Evolutionary conservation across 2,329 filamentous ascomycete species (phyloP), one percentile per base, ranked within the genome.

Genomic region (Chaetomiaceae sp.): DNA sequence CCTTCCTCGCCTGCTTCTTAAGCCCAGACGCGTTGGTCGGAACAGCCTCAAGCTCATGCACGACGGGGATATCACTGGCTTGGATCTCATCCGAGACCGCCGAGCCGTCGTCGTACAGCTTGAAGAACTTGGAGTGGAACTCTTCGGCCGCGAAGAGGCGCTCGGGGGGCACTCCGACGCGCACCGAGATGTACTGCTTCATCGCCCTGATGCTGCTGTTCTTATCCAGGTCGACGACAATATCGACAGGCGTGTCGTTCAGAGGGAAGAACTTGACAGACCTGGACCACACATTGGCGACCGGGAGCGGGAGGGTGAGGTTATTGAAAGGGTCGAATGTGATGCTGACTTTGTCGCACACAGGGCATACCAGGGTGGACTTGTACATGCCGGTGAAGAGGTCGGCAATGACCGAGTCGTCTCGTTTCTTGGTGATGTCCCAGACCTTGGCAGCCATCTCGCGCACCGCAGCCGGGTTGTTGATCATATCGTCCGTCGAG

Each of bases 281-380:
- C 57, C 86, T 85, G 52, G 74, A 77, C 86, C 89, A 96, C 39
- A 89, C 78, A 57, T 86, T 90, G 66, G 93, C 86, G 48, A 96
- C 82, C 0, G 93, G 93, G 30, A 99, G 73, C 51, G 95, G 93
- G 20, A 99, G 73, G 0, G 93, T 96, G 53, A 99, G 72, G 58
- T 95, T 93, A 68, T 90, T 96, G 75, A 95, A 99, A 0, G 93
- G 93, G 66, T 99, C 93, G 64, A 99, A 99, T 0, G 93, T 97
- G 62, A 99, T 96, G 78, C 91, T 96, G 69, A 97, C 87, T 71
- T 97, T 99, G 60, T 86, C 79, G 67, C 93, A 99, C 7, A 79
- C 80, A 0, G 93, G 93, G 64, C 93, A 99, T 56, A 93, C 86
- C 56, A 99, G 79, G 0, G 92, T 97, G 39, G 95, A 97, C 72